phyloP scores from a whole-genome alignment of 2,329 filamentous ascomycete species.

The Purpureocillium takamizusanense region DNA sequence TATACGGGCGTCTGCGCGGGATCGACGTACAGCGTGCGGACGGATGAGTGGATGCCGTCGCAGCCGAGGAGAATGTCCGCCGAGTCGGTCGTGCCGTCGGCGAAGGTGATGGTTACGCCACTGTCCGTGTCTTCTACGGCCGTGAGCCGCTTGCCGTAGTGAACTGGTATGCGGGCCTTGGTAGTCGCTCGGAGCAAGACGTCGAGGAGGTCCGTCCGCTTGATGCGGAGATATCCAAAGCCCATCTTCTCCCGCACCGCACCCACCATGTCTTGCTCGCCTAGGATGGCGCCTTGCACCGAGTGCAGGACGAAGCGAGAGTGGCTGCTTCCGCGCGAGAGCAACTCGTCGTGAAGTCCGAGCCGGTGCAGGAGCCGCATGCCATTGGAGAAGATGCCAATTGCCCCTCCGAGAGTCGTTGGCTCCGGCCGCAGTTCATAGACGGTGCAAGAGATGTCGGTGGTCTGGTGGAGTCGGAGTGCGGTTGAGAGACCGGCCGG shows the following conservation, averaged over 20 bases:
- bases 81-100: conserved; percentile 32
- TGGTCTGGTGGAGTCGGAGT: conserved; percentile 2
- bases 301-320: conserved; percentile 52
- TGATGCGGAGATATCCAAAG: conserved; percentile 57
- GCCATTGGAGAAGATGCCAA: conserved; percentile 45
- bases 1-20: conserved; percentile 14
- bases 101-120: conserved; percentile 50
- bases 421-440: conserved; percentile 6
- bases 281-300: conserved; percentile 53
- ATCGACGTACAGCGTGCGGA: conserved; percentile 18
- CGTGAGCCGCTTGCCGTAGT: conserved; percentile 63
- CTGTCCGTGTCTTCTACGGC: conserved; percentile 49
- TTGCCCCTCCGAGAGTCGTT: conserved; percentile 5
- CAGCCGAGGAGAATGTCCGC: conserved; percentile 38
- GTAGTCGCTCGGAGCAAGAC: conserved; percentile 48
- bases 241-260: conserved; percentile 40
- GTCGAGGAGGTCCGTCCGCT: conserved; percentile 48
- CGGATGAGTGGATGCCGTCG: conserved; percentile 31
- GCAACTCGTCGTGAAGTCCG: conserved; percentile 54
- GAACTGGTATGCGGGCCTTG: conserved; percentile 30
- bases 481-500: conserved; percentile 3
- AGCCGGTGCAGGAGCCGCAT: conserved; percentile 58
- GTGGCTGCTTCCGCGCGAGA: conserved; percentile 51
- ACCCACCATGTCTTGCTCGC: conserved; percentile 46
- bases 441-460: conserved; percentile 1